Percentiles rank a stretch among this genome's conserved stretches.
Conservation (phyloP, 2,329 filamentous ascomycete species). For the Pseudopithomyces chartarum region DNA sequence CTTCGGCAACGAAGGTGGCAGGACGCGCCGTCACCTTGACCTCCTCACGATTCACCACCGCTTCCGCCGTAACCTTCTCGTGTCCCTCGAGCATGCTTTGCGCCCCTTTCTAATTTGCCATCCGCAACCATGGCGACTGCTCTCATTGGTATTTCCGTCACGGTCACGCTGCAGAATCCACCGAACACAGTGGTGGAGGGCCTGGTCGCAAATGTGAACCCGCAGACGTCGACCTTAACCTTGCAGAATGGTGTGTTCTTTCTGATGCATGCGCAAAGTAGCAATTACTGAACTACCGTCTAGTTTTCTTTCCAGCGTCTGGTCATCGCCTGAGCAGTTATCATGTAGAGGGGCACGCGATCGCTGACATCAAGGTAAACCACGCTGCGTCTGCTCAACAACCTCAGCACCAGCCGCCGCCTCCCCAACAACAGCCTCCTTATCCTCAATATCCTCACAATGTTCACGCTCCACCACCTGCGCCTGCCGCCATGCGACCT, state of each 20-base stretch:
- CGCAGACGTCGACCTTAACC: slow-evolving; percentile 64
- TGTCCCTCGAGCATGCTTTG: slow-evolving; percentile 6
- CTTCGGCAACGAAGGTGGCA: not conserved
- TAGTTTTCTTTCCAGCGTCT: slow-evolving; percentile 60
- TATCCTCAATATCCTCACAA: slow-evolving; percentile 27
- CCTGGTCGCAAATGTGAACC: slow-evolving; percentile 71
- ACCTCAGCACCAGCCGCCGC: slow-evolving; percentile 13
- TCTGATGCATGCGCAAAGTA: not conserved
- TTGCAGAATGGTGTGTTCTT: slow-evolving; percentile 68
- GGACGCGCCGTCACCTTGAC: not conserved
- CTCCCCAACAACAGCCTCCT: slow-evolving; percentile 20
- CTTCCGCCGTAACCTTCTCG: not conserved
- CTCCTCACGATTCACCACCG: not conserved
- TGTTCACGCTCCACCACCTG: slow-evolving; percentile 20
- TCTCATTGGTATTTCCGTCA: slow-evolving; percentile 78
- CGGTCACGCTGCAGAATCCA: slow-evolving; percentile 72
- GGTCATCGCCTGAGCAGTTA: slow-evolving; percentile 59
- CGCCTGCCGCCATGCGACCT: slow-evolving; percentile 7
- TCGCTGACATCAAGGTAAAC: slow-evolving; percentile 63
- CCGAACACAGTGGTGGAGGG: slow-evolving; percentile 69
- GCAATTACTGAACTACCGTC: slow-evolving; percentile 1
- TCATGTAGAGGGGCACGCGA: slow-evolving; percentile 61
- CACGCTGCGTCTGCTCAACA: slow-evolving; percentile 28
- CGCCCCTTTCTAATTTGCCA: slow-evolving; percentile 11
- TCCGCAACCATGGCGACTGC: slow-evolving; percentile 61